A percentile compares a stretch with the other conserved stretches of the same genome.
These are phyloP conservation scores for Epipyxis sp. DNA, from an alignment of 108 stramenopile species.

Conservation along the genomic window DNA sequence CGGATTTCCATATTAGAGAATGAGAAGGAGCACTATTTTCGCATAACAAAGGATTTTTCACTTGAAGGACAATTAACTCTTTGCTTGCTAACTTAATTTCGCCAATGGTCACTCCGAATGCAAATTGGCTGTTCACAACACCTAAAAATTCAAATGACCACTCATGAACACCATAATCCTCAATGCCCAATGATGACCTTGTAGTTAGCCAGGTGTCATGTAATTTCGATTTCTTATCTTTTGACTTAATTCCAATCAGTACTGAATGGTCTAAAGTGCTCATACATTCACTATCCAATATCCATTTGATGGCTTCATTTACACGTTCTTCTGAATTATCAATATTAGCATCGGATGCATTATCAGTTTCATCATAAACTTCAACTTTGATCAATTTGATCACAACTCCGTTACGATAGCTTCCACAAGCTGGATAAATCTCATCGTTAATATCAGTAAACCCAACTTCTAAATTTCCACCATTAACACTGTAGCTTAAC, in stretches of 20 bases:
- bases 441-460: constrained; percentile 49
- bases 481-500: constrained; percentile 42
- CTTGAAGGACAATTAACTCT: not conserved
- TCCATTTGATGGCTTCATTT: too few species aligned
- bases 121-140: too few species aligned
- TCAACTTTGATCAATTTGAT: constrained; percentile 52
- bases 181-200: too few species aligned
- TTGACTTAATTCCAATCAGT: too few species aligned
- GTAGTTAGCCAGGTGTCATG: too few species aligned
- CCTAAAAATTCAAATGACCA: constrained; percentile 5
- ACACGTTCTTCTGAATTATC: too few species aligned
- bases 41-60: not conserved
- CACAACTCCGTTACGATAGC: constrained; percentile 49
- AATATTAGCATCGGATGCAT: too few species aligned
- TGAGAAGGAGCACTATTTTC: not conserved
- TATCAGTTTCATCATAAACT: not conserved
- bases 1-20: not conserved
- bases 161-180: constrained; percentile 2
- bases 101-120: not conserved
- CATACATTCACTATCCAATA: too few species aligned
- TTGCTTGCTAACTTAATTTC: not conserved
- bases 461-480: constrained; percentile 36
- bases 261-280: too few species aligned
- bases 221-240: too few species aligned
- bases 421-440: constrained; percentile 53